Evolutionary conservation across 352 stramenopile species (phyloP), one percentile per base, ranked within the genome.

Genomic region (Aphanomyces invadans): DNA sequence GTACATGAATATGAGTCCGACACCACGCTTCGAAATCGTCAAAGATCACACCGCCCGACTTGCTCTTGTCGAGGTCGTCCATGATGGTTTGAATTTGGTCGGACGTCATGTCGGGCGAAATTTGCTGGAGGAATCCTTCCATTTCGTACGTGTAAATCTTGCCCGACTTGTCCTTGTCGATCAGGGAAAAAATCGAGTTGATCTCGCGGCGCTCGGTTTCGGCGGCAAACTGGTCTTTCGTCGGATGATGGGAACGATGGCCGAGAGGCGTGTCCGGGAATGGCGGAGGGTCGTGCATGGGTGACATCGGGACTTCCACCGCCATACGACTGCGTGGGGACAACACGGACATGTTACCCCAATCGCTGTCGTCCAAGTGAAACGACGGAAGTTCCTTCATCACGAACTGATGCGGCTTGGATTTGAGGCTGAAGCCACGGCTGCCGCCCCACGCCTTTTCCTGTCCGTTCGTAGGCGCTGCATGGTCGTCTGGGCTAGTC

Each of bases 11-110:
- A 17, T 78, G 75, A 12, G 74, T 69, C 54, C 77, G 81, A 62
- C 81, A 89, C 81, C 81, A 89, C 38, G 83, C 78, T 70, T 87
- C 81, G 51, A 89, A 89, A 5, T 77, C 71, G 29, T 87, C 81
- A 59, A 88, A 87, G 23, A 74, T 76, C 38, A 89, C 77, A 48
- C 86, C 80, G 31, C 55, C 55, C 26, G 55, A 28, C 3, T 61
- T 48, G 36, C 62, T 57, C 28, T 73, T 67, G 11, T 76, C 69
- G 7, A 89, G 74, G 28, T 89, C 81, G 0, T 61, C 72, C 75
- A 89, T 87, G 51, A 89, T 72, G 1, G 76, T 65, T 7, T 76
- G 81, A 17, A 89, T 75, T 53, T 89, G 76, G 49, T 68, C 54
- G 10, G 82, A 77, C 31, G 86, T 78, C 7, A 89, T 70, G 25